Evolutionary conservation across 495 filamentous ascomycete genomes (phyloP).

Genomic region (Neurospora hispaniola): DNA sequence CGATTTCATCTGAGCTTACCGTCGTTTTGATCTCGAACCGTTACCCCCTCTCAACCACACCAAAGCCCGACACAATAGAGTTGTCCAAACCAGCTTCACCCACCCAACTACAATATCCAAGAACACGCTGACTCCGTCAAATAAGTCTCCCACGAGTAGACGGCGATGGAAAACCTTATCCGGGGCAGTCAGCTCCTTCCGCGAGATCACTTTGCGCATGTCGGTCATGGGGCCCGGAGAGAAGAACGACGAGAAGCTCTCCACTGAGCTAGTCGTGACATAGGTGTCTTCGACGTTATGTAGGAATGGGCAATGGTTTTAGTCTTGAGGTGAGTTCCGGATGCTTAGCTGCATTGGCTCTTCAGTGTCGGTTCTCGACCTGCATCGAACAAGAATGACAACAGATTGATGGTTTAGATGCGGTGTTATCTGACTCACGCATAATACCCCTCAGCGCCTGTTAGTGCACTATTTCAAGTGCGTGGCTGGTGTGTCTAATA

Average conservation of each 20-base stretch:
- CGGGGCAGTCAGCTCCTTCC: background rate
- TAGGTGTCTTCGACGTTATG: background rate
- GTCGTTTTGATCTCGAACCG: too few relatives aligned
- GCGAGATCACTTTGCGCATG: background rate
- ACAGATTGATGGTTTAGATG: background rate
- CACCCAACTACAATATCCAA: background rate
- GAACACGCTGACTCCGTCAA: too few relatives aligned
- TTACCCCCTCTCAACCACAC: too few relatives aligned
- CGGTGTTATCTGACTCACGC: background rate
- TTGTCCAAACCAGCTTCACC: background rate
- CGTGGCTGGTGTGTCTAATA: background rate
- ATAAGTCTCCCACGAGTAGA: background rate
- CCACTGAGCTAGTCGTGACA: background rate
- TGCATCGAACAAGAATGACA: background rate
- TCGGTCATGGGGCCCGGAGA: background rate
- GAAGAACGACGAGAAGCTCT: background rate
- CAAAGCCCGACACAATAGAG: too few relatives aligned
- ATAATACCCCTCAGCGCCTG: rapidly evolving
- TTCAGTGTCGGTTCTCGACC: background rate
- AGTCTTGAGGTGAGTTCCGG: background rate
- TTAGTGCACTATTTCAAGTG: background rate
- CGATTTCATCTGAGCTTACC: too few relatives aligned
- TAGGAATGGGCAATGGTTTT: background rate
- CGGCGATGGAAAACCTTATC: background rate
- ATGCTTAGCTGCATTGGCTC: background rate